These are phyloP conservation scores for Brettanomyces naardenensis DNA, from an alignment of 805 yeast species.

Conservation along the genomic window DNA sequence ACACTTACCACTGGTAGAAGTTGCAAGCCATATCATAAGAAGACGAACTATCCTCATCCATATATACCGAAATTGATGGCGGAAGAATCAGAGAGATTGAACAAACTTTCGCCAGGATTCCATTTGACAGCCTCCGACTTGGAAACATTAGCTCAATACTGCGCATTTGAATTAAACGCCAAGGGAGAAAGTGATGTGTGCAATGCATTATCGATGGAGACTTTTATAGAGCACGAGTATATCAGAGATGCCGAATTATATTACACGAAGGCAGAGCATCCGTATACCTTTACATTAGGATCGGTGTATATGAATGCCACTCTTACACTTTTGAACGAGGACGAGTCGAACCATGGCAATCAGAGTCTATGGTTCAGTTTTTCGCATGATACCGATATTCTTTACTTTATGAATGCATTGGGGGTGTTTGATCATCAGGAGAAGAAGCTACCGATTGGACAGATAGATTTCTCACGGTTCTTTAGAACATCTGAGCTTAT, in stretches of 20 bases:
- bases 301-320: constrained; percentile 48
- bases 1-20: constrained; percentile 48
- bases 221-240: constrained; percentile 57
- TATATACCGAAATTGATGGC: constrained; percentile 9
- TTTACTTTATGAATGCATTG: constrained; percentile 54
- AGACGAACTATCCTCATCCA: constrained; percentile 14
- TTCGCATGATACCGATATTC: constrained; percentile 63
- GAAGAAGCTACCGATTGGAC: constrained; percentile 30
- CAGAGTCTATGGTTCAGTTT: constrained; percentile 44
- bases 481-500: constrained; percentile 37
- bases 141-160: constrained; percentile 44
- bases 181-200: constrained; percentile 63
- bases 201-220: constrained; percentile 58
- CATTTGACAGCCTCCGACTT: constrained; percentile 48
- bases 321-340: constrained; percentile 17
- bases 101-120: constrained; percentile 44
- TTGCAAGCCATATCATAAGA: constrained; percentile 31
- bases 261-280: constrained; percentile 53
- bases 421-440: constrained; percentile 41
- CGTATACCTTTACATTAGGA: constrained; percentile 51
- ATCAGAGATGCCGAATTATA: constrained; percentile 49
- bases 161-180: constrained; percentile 71
- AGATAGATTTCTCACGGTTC: constrained; percentile 35
- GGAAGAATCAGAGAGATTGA: constrained; percentile 49
- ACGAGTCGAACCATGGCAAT: constrained; percentile 10